A percentile compares a stretch with the other conserved stretches of the same genome.
Conservation (phyloP, 768 basidiomycete species). For the Dacryopinax primogenitus region DNA sequence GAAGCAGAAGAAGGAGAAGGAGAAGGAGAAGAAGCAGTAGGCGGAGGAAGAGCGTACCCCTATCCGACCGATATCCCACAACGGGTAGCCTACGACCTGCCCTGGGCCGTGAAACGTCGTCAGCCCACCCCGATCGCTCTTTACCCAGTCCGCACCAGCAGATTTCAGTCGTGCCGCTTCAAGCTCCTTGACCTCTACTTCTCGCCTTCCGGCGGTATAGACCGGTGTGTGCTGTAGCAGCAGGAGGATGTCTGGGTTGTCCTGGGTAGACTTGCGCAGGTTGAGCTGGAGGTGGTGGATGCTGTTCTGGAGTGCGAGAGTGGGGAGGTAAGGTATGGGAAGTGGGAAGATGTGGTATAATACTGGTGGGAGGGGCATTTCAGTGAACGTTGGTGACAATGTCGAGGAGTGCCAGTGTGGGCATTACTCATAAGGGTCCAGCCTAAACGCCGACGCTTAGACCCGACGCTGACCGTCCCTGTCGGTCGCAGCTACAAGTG, state of each 20-base stretch:
- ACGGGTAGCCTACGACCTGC: constrained; percentile 89
- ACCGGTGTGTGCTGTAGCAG: constrained; percentile 86
- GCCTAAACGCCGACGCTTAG: too few relatives aligned
- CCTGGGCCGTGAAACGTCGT: constrained; percentile 96
- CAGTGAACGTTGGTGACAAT: not conserved
- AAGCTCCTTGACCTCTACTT: constrained; percentile 35
- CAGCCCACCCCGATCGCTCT: constrained; percentile 77
- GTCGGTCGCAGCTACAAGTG: too few relatives aligned
- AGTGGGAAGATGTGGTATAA: constrained; percentile 61
- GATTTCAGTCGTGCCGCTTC: constrained; percentile 54
- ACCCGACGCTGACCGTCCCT: too few relatives aligned
- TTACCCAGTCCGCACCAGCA: constrained; percentile 78
- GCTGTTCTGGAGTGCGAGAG: constrained; percentile 56
- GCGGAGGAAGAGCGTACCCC: constrained; percentile 47
- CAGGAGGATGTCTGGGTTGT: constrained; percentile 51
- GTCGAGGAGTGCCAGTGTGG: too few relatives aligned
- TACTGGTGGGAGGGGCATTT: constrained; percentile 34
- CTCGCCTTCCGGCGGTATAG: constrained; percentile 81
- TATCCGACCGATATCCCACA: constrained; percentile 76
- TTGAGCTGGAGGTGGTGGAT: constrained; percentile 54
- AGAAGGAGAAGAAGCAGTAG: constrained; percentile 15
- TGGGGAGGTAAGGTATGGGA: constrained; percentile 65
- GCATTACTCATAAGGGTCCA: too few relatives aligned
- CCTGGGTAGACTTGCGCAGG: constrained; percentile 30
- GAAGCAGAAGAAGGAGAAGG: not conserved